A percentile compares a stretch with the other conserved stretches of the same genome.
Conservation (phyloP, 257 asterid species). For the Solanum pimpinellifolium region DNA sequence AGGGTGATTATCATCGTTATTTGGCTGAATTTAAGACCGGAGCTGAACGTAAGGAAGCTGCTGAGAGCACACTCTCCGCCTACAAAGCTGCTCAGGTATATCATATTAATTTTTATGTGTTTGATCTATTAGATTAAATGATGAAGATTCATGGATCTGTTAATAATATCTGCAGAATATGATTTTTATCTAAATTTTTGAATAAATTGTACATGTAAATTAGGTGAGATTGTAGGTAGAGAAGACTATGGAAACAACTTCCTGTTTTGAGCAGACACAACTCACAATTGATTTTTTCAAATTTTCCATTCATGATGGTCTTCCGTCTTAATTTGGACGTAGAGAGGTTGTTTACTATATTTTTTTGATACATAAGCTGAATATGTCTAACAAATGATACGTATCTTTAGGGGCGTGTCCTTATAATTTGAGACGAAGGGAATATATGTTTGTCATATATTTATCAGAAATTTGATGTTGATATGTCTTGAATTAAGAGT, state of each 20-base stretch:
- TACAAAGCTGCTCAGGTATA: constrained; percentile 19
- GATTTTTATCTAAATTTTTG: not conserved
- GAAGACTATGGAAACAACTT: not conserved
- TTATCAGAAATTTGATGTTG: not conserved
- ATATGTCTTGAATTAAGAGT: not conserved
- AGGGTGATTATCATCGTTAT: constrained; percentile 16
- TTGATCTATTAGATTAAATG: not conserved
- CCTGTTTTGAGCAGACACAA: not conserved
- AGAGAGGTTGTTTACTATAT: not conserved
- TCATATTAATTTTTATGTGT: not conserved
- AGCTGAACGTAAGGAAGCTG: constrained; percentile 10
- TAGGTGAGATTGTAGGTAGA: not conserved
- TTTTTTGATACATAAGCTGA: not conserved
- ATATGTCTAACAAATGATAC: not conserved
- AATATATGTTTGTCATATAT: not conserved
- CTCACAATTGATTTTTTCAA: not conserved
- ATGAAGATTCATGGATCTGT: not conserved
- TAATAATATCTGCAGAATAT: not conserved
- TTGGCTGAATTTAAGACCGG: constrained; percentile 18
- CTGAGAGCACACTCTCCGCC: constrained; percentile 15
- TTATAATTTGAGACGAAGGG: not conserved
- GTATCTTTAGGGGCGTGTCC: not conserved
- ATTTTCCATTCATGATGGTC: not conserved
- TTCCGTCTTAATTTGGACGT: not conserved
- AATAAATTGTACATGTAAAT: not conserved